Percentiles rank a stretch among this genome's conserved stretches.
These are phyloP conservation scores for Microdochium bolleyi DNA, from an alignment of 2,329 filamentous ascomycete genomes.

Conservation along the genomic window DNA sequence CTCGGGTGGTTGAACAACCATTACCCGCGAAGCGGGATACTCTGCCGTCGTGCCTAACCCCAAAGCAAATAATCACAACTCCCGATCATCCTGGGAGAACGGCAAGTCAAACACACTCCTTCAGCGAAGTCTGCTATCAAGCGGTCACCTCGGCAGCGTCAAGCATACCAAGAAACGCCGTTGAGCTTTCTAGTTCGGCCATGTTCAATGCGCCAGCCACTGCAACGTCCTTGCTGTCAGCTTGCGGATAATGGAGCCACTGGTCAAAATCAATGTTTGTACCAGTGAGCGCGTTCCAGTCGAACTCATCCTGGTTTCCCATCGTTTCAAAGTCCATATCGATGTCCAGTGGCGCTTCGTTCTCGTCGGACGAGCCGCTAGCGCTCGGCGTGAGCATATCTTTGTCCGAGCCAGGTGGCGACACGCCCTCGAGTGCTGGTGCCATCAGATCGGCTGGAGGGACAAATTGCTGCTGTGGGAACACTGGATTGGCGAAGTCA, in stretches of 20 bases:
- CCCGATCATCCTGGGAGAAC: too few relatives aligned
- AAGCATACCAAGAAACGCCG: background rate
- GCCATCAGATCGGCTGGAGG: conserved; percentile 9
- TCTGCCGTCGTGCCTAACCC: too few relatives aligned
- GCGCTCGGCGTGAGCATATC: background rate
- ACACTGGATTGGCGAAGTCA: background rate
- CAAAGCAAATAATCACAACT: too few relatives aligned
- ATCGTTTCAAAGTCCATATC: conserved; percentile 35
- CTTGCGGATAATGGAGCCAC: conserved; percentile 49
- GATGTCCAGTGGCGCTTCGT: conserved; percentile 29
- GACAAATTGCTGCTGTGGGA: conserved; percentile 3
- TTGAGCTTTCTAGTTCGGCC: background rate
- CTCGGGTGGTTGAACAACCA: too few relatives aligned
- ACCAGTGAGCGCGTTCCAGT: conserved; percentile 44
- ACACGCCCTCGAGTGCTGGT: conserved; percentile 1
- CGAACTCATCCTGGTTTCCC: conserved; percentile 37
- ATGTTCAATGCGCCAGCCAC: background rate
- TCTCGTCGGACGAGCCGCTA: conserved; percentile 23
- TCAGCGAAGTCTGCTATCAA: background rate
- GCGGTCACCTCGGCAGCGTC: background rate
- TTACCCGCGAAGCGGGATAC: too few relatives aligned
- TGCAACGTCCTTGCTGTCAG: conserved; percentile 29
- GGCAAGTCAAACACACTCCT: background rate
- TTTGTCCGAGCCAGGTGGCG: conserved; percentile 3
- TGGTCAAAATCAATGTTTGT: conserved; percentile 51